Evolutionary conservation across 441 rosid species (phyloP).

Genomic region (Adansonia gregorii): DNA sequence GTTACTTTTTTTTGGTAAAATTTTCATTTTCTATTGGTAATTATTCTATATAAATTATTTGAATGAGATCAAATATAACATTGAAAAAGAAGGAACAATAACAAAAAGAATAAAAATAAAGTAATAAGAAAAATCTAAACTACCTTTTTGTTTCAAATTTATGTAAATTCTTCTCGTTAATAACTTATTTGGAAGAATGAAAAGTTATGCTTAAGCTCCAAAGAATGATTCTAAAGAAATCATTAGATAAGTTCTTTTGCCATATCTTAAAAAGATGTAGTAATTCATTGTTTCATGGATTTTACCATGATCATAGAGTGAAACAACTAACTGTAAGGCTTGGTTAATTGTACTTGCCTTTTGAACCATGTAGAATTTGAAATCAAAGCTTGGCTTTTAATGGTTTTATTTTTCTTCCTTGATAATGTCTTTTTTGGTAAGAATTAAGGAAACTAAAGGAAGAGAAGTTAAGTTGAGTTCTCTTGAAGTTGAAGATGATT

Average conservation of each 20-base stretch:
- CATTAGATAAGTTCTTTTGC: conserved; percentile 74
- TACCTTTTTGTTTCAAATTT: too few species aligned
- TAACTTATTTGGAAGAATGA: too few species aligned
- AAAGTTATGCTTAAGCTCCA: too few species aligned
- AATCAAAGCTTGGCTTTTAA: conserved; percentile 53
- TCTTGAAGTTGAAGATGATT: conserved; percentile 10
- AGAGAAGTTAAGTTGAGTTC: conserved; percentile 23
- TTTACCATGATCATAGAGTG: conserved; percentile 61
- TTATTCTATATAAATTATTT: too few species aligned
- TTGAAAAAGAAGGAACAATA: too few species aligned
- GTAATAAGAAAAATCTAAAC: too few species aligned
- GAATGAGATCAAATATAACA: too few species aligned
- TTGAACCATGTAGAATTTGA: conserved; percentile 61
- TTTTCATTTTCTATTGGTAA: too few species aligned
- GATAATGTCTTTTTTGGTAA: conserved; percentile 46
- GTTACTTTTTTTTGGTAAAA: too few species aligned
- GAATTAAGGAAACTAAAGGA: conserved; percentile 47
- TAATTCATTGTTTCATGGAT: conserved; percentile 90
- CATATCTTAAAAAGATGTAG: conserved; percentile 71
- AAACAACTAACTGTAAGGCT: conserved; percentile 63
- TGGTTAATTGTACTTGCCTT: conserved; percentile 61
- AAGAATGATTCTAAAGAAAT: conserved; percentile 50
- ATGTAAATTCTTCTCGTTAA: too few species aligned
- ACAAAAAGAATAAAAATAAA: too few species aligned
- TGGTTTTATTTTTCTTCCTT: conserved; percentile 39